phyloP scores from a whole-genome alignment of 2,329 filamentous ascomycete genomes.

The Alternaria incomplexa region DNA sequence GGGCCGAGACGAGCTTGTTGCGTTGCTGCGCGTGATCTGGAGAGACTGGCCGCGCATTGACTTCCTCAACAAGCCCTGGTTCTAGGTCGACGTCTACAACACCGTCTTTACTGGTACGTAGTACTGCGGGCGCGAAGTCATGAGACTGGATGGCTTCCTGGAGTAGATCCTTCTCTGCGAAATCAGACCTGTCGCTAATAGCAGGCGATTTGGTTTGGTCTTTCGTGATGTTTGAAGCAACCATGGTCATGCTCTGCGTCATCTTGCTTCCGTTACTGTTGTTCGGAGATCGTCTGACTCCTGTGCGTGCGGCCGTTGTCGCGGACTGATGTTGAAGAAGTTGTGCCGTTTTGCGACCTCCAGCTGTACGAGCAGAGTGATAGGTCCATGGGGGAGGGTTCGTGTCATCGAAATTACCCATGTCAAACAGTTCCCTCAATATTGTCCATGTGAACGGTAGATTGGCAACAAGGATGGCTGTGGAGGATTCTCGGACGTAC shows the following conservation, averaged over 20 bases:
- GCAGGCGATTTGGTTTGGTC: conserved; percentile 1
- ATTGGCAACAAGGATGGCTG: conserved; percentile 55
- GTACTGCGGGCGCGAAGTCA: conserved; percentile 21
- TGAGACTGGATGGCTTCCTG: conserved; percentile 13
- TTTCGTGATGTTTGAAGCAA: conserved; percentile 13
- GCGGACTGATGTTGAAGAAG: conserved; percentile 13
- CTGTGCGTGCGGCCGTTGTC: conserved; percentile 6
- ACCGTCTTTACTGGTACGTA: background rate
- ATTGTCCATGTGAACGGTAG: conserved; percentile 60
- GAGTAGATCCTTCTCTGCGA: conserved; percentile 15
- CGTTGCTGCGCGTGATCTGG: conserved; percentile 1
- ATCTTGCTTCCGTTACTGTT: conserved; percentile 15
- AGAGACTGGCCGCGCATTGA: conserved; percentile 5
- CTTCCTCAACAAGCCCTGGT: background rate
- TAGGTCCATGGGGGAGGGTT: conserved; percentile 40
- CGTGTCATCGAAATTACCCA: conserved; percentile 39
- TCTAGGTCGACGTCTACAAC: conserved; percentile 17
- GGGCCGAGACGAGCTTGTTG: background rate
- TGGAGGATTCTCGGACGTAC: conserved; percentile 41
- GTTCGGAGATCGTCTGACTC: conserved; percentile 8
- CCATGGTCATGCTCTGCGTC: conserved; percentile 20
- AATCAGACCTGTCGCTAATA: conserved; percentile 15
- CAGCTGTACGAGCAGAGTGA: conserved; percentile 36
- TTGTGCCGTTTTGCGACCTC: conserved; percentile 28
- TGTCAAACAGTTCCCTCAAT: conserved; percentile 55